Percentiles rank a stretch among this genome's conserved stretches.
Conservation (phyloP, 176 grass and related monocot genomes). For the Saccharum spontaneum region DNA sequence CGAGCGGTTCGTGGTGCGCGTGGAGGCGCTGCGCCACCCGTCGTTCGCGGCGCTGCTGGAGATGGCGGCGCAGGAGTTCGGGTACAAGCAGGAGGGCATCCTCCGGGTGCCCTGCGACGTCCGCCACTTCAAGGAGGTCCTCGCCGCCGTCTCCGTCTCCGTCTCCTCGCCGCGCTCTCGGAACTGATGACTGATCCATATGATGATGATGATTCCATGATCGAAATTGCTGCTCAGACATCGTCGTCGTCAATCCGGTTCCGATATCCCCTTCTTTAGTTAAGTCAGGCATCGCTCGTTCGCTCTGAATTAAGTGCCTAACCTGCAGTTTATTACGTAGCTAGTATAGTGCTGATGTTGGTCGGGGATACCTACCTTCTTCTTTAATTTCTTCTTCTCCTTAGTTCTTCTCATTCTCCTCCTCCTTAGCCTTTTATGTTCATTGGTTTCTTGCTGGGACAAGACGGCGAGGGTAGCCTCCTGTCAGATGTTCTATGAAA, state of each 20-base stretch:
- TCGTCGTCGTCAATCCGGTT: neutral
- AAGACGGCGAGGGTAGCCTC: neutral
- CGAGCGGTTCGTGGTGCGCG: conserved; percentile 63
- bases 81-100: conserved; percentile 66
- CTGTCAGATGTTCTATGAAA: neutral
- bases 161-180: conserved; percentile 1
- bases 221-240: neutral
- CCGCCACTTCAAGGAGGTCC: conserved; percentile 45
- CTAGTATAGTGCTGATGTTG: neutral
- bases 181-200: neutral
- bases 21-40: conserved; percentile 62
- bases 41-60: conserved; percentile 57
- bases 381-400: neutral
- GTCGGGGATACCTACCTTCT: neutral
- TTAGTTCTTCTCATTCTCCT: neutral
- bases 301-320: neutral
- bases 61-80: conserved; percentile 64
- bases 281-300: neutral
- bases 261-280: neutral
- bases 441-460: neutral
- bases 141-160: conserved; percentile 21
- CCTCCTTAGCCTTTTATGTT: neutral
- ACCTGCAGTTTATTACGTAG: neutral
- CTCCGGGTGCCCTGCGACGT: conserved; percentile 67
- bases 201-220: neutral